Conservation (phyloP, 768 basidiomycete species). For the Boletus rubescentipes region DNA sequence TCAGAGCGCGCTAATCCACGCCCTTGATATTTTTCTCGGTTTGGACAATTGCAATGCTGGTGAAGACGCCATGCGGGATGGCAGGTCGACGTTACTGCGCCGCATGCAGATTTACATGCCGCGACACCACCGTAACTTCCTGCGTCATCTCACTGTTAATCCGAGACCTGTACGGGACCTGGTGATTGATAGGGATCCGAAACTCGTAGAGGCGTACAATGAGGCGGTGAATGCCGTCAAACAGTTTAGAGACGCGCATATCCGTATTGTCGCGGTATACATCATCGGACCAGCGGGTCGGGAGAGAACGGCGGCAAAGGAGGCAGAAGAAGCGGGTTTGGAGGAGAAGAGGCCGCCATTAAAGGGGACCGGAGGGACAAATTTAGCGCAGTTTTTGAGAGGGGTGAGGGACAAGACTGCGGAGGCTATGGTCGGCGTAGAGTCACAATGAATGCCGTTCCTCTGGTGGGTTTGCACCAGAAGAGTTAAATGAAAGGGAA, state of each 20-base stretch:
- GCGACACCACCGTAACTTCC: constrained; percentile 73
- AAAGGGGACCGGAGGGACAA: constrained; percentile 80
- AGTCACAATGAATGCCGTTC: neutral
- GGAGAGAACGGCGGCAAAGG: constrained; percentile 10
- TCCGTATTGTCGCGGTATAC: constrained; percentile 71
- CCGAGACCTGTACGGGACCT: constrained; percentile 62
- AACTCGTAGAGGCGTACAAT: constrained; percentile 60
- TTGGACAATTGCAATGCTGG: constrained; percentile 46
- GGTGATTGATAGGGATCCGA: constrained; percentile 34
- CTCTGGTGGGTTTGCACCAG: neutral
- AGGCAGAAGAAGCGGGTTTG: constrained; percentile 6
- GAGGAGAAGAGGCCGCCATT: constrained; percentile 33
- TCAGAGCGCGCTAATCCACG: constrained; percentile 76
- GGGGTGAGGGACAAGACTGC: constrained; percentile 67
- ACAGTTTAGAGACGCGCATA: constrained; percentile 72
- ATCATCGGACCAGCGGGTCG: constrained; percentile 65
- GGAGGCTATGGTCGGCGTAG: constrained; percentile 35
- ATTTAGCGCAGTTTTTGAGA: constrained; percentile 74
- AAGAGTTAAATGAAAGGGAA: neutral
- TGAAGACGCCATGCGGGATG: constrained; percentile 5
- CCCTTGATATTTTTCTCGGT: constrained; percentile 70
- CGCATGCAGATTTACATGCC: constrained; percentile 87
- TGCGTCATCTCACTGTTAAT: constrained; percentile 59
- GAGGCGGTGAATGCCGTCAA: constrained; percentile 62
- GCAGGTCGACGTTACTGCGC: constrained; percentile 49